Base-by-base conservation (phyloP, 1,284 basidiomycete genomes). In the Ceraceosorus guamensis region DNA sequence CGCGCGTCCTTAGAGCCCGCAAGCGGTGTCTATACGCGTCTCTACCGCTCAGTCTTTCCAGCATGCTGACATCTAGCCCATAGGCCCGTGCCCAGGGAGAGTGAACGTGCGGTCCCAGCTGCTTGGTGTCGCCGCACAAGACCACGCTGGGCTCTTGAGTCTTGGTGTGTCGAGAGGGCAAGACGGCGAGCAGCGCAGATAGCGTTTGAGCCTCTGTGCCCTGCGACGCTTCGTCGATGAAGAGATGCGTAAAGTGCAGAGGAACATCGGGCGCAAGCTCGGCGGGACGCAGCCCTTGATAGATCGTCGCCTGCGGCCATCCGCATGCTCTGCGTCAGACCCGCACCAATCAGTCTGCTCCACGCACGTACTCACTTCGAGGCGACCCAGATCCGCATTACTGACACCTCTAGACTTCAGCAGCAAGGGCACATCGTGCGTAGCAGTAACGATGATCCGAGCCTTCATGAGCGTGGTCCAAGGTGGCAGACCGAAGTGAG, bases 171-270 rank as follows among this genome's bases (percentile, higher is more conserved):
- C 30, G 10, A 46, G 53, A 46, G 55, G 50, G 34, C 2, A 71
- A 52, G 2, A 79, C 68, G 6, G 75, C 73, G 13, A 74, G 62
- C n/a, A 79, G 59, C 0, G 78, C 75, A 10, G 75, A 63, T 1
- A 67, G 55, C 0, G 71, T 55, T 44, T 79, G 78, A 4, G 77
- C 70, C 56, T 79, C 78, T 7, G 70, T 73, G 1, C 71, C 76
- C 67, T 79, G 78, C 7, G 63, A 78, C 0, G 77, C 78, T 62
- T 79, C 78, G 57, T 79, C 78, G 16, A 79, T 61, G 4, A 79
- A 54, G 6, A 78, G 66, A 65, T 76, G 75, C 4, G 71, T 76
- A 66, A 77, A 79, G 50, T 79, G 78, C 11, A 65, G 75, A 33
- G 13, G 46, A 10, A 50, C 37, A 24, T 35, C 48, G 16, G 52